phyloP scores from a whole-genome alignment of 2,329 filamentous ascomycete species.

The Aschersonia sp. region DNA sequence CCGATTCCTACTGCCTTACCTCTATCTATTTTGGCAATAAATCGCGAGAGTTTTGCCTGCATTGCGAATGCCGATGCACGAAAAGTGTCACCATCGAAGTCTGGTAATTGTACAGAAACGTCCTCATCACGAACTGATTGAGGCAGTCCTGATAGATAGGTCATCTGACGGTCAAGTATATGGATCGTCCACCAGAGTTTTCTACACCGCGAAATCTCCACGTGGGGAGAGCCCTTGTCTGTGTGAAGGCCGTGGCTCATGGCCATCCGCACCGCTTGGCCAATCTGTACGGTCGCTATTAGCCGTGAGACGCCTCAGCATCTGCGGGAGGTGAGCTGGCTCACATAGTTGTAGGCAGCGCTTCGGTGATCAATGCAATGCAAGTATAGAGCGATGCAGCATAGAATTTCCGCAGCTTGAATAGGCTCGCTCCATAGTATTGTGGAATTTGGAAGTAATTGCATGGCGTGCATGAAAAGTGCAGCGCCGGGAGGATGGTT shows the following conservation, averaged over 20 bases:
- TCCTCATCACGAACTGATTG: constrained; percentile 35
- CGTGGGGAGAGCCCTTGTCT: constrained; percentile 27
- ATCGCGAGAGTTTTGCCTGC: constrained; percentile 15
- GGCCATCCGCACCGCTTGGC: constrained; percentile 35
- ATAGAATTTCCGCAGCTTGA: constrained; percentile 31
- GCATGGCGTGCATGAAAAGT: constrained; percentile 28
- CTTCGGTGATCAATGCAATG: constrained; percentile 34
- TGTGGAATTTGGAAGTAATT: constrained; percentile 25
- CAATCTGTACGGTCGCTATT: constrained; percentile 19
- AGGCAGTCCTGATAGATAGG: constrained; percentile 36
- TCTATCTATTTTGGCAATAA: constrained; percentile 16
- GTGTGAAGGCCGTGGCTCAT: constrained; percentile 36
- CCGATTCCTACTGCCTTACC: constrained; percentile 7
- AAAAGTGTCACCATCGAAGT: constrained; percentile 12
- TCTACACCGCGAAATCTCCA: constrained; percentile 30
- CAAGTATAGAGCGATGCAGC: constrained; percentile 35
- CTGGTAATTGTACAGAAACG: constrained; percentile 24
- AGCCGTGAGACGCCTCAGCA: neutral
- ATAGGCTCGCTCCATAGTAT: constrained; percentile 26
- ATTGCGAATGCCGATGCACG: constrained; percentile 15
- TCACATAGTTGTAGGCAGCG: constrained; percentile 29
- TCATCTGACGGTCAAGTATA: constrained; percentile 37
- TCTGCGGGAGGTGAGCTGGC: constrained; percentile 1
- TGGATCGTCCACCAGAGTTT: constrained; percentile 41
- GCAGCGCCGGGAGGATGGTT: constrained; percentile 29